Evolutionary conservation across 805 yeast genomes (phyloP), one percentile per base, ranked within the genome.

Genomic region (Debaryomyces tyrocola): DNA sequence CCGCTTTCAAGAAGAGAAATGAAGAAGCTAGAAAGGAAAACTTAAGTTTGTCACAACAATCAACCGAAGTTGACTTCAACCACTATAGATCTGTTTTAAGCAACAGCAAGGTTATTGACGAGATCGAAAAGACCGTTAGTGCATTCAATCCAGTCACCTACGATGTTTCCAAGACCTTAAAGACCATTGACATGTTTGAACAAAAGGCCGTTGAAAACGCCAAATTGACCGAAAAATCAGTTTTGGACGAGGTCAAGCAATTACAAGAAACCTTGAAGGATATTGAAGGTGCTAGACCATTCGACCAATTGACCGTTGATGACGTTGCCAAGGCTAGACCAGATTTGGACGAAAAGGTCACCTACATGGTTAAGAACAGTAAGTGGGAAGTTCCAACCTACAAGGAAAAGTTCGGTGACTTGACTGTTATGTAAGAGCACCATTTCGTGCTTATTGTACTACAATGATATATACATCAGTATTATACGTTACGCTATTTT

Each of bases 351-450:
- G 91, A 88, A 60, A 94, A 94, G 87, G 96, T 91, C 59, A 80
- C 77, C 64, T 90, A 90, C 77, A 85, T 92, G 94, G 90, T 94
- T 63, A 83, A 85, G 82, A 85, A 91, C 80, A 96, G 97, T 75
- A 87, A 87, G 79, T 91, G 96, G 95, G 89, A 88, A 66, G 96
- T 91, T 60, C 98, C 98, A 63, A 96, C 97, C 63, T 94, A 94
- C 85, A 85, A 87, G 76, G 98, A 94, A 76, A 94, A 91, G 84
- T 94, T 94, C 73, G 98, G 98, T 74, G 89, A 87, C 70, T 83
- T 92, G 75, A 90, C 92, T 64, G 90, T 90, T 70, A 94, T 92
- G 97, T 80, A 74, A 69, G 44, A 8, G 27, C 27, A 24, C 27
- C 27, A 24, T 24, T 9, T 9, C 10, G 27, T 24, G 27, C 5